Evolutionary conservation across 2,329 filamentous ascomycete species (phyloP), one percentile per base, ranked within the genome.

Genomic region (Sphaerostilbella broomeana): DNA sequence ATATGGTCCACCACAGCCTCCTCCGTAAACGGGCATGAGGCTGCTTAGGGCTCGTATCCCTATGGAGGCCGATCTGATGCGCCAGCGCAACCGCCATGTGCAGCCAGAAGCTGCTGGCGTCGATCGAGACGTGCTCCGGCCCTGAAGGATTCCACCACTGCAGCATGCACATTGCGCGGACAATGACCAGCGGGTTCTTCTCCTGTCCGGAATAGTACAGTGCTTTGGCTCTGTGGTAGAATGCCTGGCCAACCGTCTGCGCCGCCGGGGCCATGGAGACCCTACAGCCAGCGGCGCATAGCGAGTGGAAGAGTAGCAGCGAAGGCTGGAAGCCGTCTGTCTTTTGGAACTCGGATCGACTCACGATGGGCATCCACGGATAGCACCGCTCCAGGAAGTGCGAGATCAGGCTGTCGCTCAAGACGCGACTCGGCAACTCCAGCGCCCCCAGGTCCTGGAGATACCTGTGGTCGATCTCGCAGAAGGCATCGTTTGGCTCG

Each of bases 81-180:
- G 30, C 30, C 30, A 33, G 18, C 19, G 17, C 30, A 17, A 33
- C 30, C 12, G 30, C 21, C 15, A 33, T 33, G 15, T 33, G 15
- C 12, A 33, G 18, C 30, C 30, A 33, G 15, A 33, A 33, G 10
- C 15, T 33, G 15, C 30, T 33, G 18, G 15, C 13, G 30, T 33
- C 30, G 30, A 33, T 17, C 12, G 30, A 33, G 13, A 33, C 30
- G 16, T 33, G 30, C 12, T 33, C 30, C 13, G 30, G 30, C 15
- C 30, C 30, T 3, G 30, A 33, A 11, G 30, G 30, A 19, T 33
- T 33, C 30, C 30, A 33, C 30, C 30, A 33, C 21, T 33, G 30
- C 18, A 33, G 30, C 30, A 33, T 33, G 15, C 12, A 33, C 19
- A 18, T 20, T n/a, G 6, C 19, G 30, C 21, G 15, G 17, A 33